Evolutionary conservation across 2,329 filamentous ascomycete genomes (phyloP).

Genomic region (Moelleriella libera): DNA sequence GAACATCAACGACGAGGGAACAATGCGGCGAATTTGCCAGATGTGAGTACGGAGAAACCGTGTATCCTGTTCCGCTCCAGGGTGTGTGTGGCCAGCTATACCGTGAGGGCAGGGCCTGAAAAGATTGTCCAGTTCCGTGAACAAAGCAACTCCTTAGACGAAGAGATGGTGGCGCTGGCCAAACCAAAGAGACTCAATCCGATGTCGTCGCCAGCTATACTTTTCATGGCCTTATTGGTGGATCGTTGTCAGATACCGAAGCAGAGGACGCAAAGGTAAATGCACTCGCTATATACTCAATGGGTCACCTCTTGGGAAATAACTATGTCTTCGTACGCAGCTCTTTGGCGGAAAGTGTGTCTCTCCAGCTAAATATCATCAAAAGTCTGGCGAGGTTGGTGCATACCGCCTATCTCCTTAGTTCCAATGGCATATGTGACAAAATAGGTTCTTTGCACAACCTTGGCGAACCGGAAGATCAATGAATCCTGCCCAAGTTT

Average conservation of each 20-base stretch:
- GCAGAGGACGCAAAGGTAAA: background rate
- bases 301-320: conserved; percentile 6
- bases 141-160: conserved; percentile 1
- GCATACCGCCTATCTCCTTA: background rate
- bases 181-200: background rate
- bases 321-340: conserved; percentile 6
- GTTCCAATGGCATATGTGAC: conserved; percentile 1
- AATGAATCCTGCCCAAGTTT: background rate
- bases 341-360: background rate
- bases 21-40: background rate
- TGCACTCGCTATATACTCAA: conserved; percentile 6
- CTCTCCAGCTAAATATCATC: conserved; percentile 1
- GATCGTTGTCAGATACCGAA: background rate
- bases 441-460: conserved; percentile 7
- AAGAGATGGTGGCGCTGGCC: conserved; percentile 2
- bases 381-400: conserved; percentile 3
- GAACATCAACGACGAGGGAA: background rate
- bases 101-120: conserved; percentile 1
- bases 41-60: background rate
- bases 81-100: conserved; percentile 7
- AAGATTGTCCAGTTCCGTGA: conserved; percentile 8
- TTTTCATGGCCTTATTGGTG: conserved; percentile 6
- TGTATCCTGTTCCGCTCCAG: conserved; percentile 3
- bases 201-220: conserved; percentile 3
- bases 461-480: conserved; percentile 5